phyloP scores from a whole-genome alignment of 768 basidiomycete species.

The Tubosaeta sp. region DNA sequence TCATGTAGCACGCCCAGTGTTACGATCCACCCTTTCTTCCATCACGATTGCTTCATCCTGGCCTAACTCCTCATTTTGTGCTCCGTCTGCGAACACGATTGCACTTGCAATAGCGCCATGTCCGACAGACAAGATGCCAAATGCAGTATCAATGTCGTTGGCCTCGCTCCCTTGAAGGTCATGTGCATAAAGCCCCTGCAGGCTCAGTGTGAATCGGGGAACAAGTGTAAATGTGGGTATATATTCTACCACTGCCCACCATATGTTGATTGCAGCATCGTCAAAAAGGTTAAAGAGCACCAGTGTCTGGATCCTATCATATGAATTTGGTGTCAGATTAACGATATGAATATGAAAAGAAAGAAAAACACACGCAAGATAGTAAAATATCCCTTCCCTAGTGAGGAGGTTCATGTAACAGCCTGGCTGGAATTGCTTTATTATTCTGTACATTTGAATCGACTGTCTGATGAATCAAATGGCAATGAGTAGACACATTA shows the following conservation, averaged over 20 bases:
- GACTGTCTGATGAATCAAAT: neutral
- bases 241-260: neutral
- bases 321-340: neutral
- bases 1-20: neutral
- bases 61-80: neutral
- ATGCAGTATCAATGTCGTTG: neutral
- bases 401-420: neutral
- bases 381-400: neutral
- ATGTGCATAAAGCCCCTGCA: neutral
- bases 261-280: neutral
- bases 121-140: neutral
- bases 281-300: neutral
- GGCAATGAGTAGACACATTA: neutral
- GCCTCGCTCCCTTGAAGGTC: neutral
- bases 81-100: neutral
- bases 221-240: neutral
- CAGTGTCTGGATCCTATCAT: neutral
- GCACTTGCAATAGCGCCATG: neutral
- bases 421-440: neutral
- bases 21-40: neutral
- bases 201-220: neutral
- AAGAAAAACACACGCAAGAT: neutral
- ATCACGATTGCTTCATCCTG: too few species aligned
- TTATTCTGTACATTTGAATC: neutral
- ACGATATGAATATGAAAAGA: neutral